phyloP scores from a whole-genome alignment of 768 basidiomycete species.

The Heimioporus sp. region DNA sequence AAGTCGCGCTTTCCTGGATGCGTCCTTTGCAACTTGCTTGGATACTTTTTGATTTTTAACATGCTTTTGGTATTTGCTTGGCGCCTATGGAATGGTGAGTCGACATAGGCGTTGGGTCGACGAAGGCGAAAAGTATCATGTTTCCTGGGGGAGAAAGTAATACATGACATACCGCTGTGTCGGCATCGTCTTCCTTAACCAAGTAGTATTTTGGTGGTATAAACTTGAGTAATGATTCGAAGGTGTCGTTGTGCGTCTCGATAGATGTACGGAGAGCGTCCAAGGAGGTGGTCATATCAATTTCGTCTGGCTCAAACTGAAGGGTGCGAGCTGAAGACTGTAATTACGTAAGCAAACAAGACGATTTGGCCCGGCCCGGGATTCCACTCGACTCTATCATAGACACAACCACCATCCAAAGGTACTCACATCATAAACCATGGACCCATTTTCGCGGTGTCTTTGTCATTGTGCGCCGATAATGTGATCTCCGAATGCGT shows the following conservation, averaged over 20 bases:
- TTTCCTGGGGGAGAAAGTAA: background rate
- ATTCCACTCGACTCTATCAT: no score
- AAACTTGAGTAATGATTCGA: constrained; percentile 77
- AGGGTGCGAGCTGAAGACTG: no score
- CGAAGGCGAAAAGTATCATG: background rate
- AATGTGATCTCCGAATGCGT: no score
- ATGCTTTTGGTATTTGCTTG: constrained; percentile 80
- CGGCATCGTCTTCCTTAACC: constrained; percentile 11
- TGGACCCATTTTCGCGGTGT: no score
- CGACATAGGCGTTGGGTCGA: no score
- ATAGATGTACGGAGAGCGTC: constrained; percentile 57
- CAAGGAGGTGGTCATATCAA: constrained; percentile 47
- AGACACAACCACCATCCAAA: no score
- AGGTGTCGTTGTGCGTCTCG: constrained; percentile 81
- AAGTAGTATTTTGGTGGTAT: constrained; percentile 93
- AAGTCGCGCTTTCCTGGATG: constrained; percentile 81
- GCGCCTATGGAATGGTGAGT: constrained; percentile 21
- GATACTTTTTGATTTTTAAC: constrained; percentile 82
- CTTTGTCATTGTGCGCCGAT: no score
- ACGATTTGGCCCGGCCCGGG: no score
- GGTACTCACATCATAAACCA: no score
- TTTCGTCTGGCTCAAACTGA: no score
- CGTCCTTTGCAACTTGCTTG: constrained; percentile 87
- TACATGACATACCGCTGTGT: constrained; percentile 11
- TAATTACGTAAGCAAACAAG: no score